Percentiles rank a stretch among this genome's conserved stretches.
These are phyloP conservation scores for Cyberlindnera bimundalis DNA, from an alignment of 805 yeast species.

Conservation along the genomic window DNA sequence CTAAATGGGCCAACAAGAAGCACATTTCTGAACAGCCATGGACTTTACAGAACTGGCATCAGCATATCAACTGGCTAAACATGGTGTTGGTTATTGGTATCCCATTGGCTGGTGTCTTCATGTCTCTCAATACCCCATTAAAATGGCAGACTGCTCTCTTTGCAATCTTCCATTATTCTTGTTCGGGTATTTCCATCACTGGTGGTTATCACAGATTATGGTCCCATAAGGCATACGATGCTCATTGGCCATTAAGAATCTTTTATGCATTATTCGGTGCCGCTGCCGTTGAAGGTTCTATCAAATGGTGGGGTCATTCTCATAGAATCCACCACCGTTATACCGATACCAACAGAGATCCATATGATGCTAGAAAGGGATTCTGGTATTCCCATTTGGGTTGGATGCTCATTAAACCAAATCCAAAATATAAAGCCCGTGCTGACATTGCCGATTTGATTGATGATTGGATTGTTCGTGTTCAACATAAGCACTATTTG, in stretches of 20 bases:
- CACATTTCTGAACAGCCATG: conserved; percentile 80
- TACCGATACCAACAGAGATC: conserved; percentile 80
- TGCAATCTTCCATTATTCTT: conserved; percentile 46
- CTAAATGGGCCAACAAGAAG: conserved; percentile 34
- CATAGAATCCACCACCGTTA: conserved; percentile 86
- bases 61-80: conserved; percentile 78
- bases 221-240: conserved; percentile 73
- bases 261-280: conserved; percentile 78
- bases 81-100: conserved; percentile 57
- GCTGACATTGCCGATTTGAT: conserved; percentile 64
- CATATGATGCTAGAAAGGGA: conserved; percentile 81
- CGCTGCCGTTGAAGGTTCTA: conserved; percentile 79
- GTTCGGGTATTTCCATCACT: conserved; percentile 73
- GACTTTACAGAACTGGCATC: conserved; percentile 68
- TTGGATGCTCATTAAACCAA: conserved; percentile 80
- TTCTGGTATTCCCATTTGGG: conserved; percentile 84
- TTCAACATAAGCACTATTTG: conserved; percentile 78
- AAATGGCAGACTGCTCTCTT: conserved; percentile 28
- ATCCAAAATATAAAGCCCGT: conserved; percentile 71
- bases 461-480: conserved; percentile 73
- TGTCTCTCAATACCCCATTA: conserved; percentile 45
- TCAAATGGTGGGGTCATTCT: conserved; percentile 87
- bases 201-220: conserved; percentile 83
- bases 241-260: conserved; percentile 54
- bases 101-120: conserved; percentile 52